Percentiles rank a stretch among this genome's conserved stretches.
Evolutionary conservation across 148 eudicot species (phyloP).

Genomic region (Chenopodium quinoa): DNA sequence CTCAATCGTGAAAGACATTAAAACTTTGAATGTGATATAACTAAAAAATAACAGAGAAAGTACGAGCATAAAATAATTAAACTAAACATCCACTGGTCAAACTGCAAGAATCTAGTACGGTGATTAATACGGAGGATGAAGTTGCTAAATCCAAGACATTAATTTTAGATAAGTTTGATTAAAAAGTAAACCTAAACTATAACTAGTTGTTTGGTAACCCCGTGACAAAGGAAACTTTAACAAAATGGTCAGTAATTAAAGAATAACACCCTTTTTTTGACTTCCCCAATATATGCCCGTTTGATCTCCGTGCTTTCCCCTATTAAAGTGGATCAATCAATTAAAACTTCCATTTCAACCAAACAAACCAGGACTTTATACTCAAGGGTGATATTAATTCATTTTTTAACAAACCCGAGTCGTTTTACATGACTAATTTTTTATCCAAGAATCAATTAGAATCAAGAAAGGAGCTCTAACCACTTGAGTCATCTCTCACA

Average conservation of each 20-base stretch:
- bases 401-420: no score
- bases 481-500: no score
- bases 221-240: slow-evolving; percentile 2
- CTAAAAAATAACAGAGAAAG: no score
- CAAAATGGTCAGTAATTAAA: slow-evolving; percentile 4
- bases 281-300: slow-evolving; percentile 23
- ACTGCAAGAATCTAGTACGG: not conserved
- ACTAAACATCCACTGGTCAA: not conserved
- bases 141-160: not conserved
- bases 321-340: slow-evolving; percentile 14
- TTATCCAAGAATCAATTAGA: no score
- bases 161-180: not conserved
- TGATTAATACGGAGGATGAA: not conserved
- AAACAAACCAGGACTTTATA: slow-evolving; percentile 18
- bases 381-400: no score
- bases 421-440: no score
- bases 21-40: no score
- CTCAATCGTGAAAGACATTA: no score
- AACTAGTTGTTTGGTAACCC: slow-evolving; percentile 10
- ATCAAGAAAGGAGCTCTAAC: no score
- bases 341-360: slow-evolving; percentile 13
- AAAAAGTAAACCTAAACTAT: not conserved
- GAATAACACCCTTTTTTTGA: slow-evolving; percentile 21
- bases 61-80: no score
- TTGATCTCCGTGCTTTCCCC: slow-evolving; percentile 25